phyloP scores from a whole-genome alignment of 192 early-diverging fungal species.

The Irineochytrium annulatum region DNA sequence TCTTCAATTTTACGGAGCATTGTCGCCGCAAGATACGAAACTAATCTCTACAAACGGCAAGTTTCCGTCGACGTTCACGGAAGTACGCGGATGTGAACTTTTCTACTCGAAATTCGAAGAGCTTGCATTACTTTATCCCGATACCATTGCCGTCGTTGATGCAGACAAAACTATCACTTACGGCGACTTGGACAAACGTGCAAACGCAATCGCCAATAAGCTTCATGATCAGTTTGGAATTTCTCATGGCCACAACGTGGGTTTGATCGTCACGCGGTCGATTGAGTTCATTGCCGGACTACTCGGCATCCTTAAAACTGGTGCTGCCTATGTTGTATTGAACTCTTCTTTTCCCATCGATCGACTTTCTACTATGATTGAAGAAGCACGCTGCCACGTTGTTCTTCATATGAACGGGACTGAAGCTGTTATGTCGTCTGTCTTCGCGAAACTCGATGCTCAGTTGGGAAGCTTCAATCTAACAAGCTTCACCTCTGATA shows the following conservation, averaged over 20 bases:
- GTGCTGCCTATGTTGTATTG: slow-evolving; percentile 30
- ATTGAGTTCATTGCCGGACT: slow-evolving; percentile 26
- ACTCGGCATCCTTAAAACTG: slow-evolving; percentile 27
- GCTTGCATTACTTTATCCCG: slow-evolving; percentile 10
- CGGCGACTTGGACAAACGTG: slow-evolving; percentile 20
- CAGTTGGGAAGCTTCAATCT: too few relatives aligned
- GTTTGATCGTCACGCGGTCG: slow-evolving; percentile 15
- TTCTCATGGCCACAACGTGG: slow-evolving; percentile 16
- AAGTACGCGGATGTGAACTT: neutral
- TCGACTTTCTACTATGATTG: slow-evolving; percentile 27
- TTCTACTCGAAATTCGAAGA: slow-evolving; percentile 23
- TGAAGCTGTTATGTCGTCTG: too few relatives aligned
- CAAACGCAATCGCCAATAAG: neutral
- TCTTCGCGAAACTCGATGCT: too few relatives aligned
- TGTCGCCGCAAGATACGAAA: too few relatives aligned
- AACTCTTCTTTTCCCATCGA: slow-evolving; percentile 16
- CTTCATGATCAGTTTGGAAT: slow-evolving; percentile 15
- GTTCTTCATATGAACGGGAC: slow-evolving; percentile 15
- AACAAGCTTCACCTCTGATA: too few relatives aligned
- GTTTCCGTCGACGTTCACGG: too few relatives aligned
- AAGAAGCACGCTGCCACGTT: neutral
- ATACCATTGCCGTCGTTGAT: slow-evolving; percentile 26
- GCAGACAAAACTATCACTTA: slow-evolving; percentile 28
- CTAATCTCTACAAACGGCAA: too few relatives aligned
- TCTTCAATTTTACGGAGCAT: too few relatives aligned